Evolutionary conservation across 345 rosid genomes (phyloP), one percentile per base, ranked within the genome.

Genomic region (Eucalyptus shirleyi): DNA sequence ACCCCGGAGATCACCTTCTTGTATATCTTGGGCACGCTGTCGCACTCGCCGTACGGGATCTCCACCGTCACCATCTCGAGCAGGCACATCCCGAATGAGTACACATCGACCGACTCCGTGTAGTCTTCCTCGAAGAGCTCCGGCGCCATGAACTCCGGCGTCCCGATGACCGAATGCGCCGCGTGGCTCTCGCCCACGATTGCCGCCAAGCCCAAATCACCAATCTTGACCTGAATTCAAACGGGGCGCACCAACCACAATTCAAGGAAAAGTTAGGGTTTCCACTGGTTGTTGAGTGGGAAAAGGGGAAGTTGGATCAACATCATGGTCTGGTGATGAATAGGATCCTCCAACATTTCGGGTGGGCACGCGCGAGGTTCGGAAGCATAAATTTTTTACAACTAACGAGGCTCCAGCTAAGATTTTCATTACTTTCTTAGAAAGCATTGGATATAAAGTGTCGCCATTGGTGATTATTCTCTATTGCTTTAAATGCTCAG

Each of bases 81-180:
- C 34, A 96, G 95, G 87, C 98, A 96, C 99, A 96, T 94, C 18
- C 99, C 99, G 83, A 95, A 96, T 8, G 98, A 95, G 93, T 97
- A 97, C 13, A 97, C 94, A 90, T 97, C 99, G 37, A 97, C 96
- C 50, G 92, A 86, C 91, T 97, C 99, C 0, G 98, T 97, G 92
- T 96, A 97, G 83, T 93, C 92, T 92, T 96, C 99, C 7, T 97
- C 98, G 50, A 96, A 97, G 1, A 97, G 94, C 95, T 97, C 99
- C 5, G 99, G 99, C 8, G 99, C 99, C 99, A 97, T 96, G 89
- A 94, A 97, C 88, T 97, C 99, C 10, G 98, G 99, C 6, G 99
- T 97, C 83, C 99, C 99, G 2, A 97, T 95, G 28, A 97, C 87
- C 2, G 99, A 97, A 88, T 96, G 98, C 1, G 99, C 99, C 15